Base-by-base conservation (phyloP, 805 yeast species). In the Alloascoidea hylecoeti region DNA sequence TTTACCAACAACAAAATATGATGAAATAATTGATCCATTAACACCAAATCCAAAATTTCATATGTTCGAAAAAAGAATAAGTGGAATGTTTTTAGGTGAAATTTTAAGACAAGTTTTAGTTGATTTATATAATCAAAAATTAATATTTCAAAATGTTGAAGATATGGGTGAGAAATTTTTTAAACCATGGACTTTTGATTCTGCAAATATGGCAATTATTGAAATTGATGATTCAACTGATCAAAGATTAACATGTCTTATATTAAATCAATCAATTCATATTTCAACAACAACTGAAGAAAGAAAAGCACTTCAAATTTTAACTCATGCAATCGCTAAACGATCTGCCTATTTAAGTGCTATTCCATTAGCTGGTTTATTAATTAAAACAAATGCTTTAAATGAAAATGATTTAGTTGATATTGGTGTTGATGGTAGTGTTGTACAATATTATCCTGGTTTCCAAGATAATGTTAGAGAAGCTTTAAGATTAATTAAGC, bases 401-500 rank as follows among this genome's bases (percentile, higher is more conserved):
- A 68, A 70, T 35, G 12, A 35, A 37, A 38, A 35, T 27, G 38
- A 23, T 23, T n/a, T 23, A 9, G 85, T 89, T 37, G 97, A 89
- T 56, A 73, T 92, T 46, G 97, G 96, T 42, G 88, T 88, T 42
- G 97, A 89, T 57, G 98, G 98, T 30, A 78, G 95, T 2, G 92
- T 89, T 40, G 80, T 89, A 37, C 95, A 89, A 59, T 81, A 73
- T 53, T 92, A 88, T 57, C 98, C 98, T 14, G 88, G 89, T 17
- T 89, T 81, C 61, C 76, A 79, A 60, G 71, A 78, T 6, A 72
- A 73, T 69, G 63, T 89, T 45, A 72, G 89, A 52, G 85, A 82
- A 45, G 95, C 95, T 0, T 60, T 88, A 44, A 64, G 76, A 0
- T 52, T 71, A 44, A 71, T 83, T 34, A 42, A 47, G 16, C 38